Evolutionary conservation across 106 monocot species (phyloP), one percentile per base, ranked within the genome.

Genomic region (Xerophyta viscosa): DNA sequence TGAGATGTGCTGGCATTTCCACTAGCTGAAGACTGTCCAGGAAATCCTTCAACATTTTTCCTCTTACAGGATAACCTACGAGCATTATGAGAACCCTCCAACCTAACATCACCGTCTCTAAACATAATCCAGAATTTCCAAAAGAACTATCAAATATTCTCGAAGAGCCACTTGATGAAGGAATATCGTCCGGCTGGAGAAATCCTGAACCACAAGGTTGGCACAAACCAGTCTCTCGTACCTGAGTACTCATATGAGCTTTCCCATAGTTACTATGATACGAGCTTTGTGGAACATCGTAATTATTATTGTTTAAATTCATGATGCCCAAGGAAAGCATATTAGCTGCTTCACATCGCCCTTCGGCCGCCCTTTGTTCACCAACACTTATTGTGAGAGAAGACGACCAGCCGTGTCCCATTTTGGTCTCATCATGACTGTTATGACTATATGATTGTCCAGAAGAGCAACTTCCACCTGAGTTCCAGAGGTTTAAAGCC

Each of bases 1-100:
- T 52, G 48, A 15, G 27, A 11, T 15, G 45, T 45, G 36, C 46
- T 63, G 33, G 59, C 31, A 61, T 29, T 71, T 54, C 72, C 71
- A 65, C 61, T 50, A 26, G 47, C 30, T 54, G 83, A 83, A 54
- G 66, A 66, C 37, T 77, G 68, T 15, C 63, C 83, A 30, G 28
- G 55, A 43, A 48, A 27, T 45, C 54, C 69, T 58, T 77, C 80
- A 39, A 74, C 44, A 31, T 48, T 76, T 63, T 86, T 81, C 49
- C 86, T 80, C 67, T 86, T 86, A 28, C 69, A 68, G n/a, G 75
- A 65, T 44, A 56, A 37, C 12, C 42, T 50, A 18, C 50, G 67
- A 29, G 52, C 39, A 60, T 66, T 70, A 12, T 57, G 8, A 24
- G 67, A 54, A 64, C 53, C 24, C 62, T 61, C 53, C 27, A 20